phyloP scores from a whole-genome alignment of 139 green algal species.

The Asterochloris sp. region DNA sequence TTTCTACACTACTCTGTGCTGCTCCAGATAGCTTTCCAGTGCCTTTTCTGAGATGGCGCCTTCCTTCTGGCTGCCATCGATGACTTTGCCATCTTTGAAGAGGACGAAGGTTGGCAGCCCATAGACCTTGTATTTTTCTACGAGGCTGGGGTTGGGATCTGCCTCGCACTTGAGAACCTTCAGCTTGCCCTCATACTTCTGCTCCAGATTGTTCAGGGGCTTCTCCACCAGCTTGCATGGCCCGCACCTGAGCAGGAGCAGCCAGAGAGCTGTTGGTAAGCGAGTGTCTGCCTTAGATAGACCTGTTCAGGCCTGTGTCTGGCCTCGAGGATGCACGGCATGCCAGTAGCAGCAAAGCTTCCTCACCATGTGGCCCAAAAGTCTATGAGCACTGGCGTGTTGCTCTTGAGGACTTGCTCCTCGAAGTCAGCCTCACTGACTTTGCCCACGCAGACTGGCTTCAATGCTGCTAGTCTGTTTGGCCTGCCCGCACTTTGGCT shows the following conservation, averaged over 20 bases:
- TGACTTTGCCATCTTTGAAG: slow-evolving; percentile 81
- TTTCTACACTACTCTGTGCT: too few relatives aligned
- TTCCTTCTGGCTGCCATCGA: slow-evolving; percentile 79
- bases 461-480: too few relatives aligned
- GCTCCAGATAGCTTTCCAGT: slow-evolving; percentile 69
- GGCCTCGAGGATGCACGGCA: slow-evolving; percentile 88
- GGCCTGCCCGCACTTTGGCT: too few relatives aligned
- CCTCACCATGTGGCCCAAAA: slow-evolving; percentile 87
- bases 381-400: slow-evolving; percentile 85
- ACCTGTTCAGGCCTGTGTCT: slow-evolving; percentile 68
- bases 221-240: slow-evolving; percentile 6
- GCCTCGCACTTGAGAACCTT: slow-evolving; percentile 96
- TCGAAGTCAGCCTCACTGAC: slow-evolving; percentile 53
- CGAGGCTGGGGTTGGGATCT: slow-evolving; percentile 73
- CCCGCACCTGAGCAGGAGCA: background rate
- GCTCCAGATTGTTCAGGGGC: background rate
- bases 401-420: slow-evolving; percentile 65
- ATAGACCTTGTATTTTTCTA: slow-evolving; percentile 94
- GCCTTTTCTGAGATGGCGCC: slow-evolving; percentile 79
- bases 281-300: slow-evolving; percentile 34
- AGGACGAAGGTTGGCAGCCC: slow-evolving; percentile 91
- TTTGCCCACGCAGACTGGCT: slow-evolving; percentile 31
- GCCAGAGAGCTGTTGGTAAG: background rate
- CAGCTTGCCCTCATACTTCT: slow-evolving; percentile 67
- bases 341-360: slow-evolving; percentile 25